phyloP scores from a whole-genome alignment of 768 basidiomycete genomes.

The Fistulinella prunicolor region DNA sequence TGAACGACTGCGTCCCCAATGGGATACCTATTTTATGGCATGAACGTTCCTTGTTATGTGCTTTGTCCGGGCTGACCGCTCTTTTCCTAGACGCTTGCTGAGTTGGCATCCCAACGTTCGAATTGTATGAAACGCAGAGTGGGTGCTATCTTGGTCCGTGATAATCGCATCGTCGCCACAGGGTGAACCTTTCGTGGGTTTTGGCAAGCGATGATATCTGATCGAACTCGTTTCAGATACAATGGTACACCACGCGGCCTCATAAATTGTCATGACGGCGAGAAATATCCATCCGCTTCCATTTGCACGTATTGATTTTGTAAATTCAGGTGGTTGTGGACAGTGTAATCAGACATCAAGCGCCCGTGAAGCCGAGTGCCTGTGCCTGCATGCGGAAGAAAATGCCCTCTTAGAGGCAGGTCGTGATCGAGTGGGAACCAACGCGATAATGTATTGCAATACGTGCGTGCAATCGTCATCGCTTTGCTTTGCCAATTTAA shows the following conservation, averaged over 20 bases:
- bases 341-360: slow-evolving; percentile 64
- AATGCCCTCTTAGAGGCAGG: slow-evolving; percentile 96
- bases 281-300: not conserved
- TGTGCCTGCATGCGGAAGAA: slow-evolving; percentile 97
- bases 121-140: slow-evolving; percentile 98
- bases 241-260: slow-evolving; percentile 95
- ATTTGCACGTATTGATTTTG: slow-evolving; percentile 44
- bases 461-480: slow-evolving; percentile 57
- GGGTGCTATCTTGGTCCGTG: slow-evolving; percentile 88
- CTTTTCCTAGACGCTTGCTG: slow-evolving; percentile 69
- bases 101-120: slow-evolving; percentile 82
- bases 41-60: slow-evolving; percentile 11
- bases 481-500: slow-evolving; percentile 1
- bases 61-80: slow-evolving; percentile 3
- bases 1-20: slow-evolving; percentile 79
- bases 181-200: slow-evolving; percentile 46
- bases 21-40: slow-evolving; percentile 99
- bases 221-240: slow-evolving; percentile 53
- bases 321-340: slow-evolving; percentile 81
- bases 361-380: slow-evolving; percentile 64
- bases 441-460: slow-evolving; percentile 94
- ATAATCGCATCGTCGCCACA: slow-evolving; percentile 74
- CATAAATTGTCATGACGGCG: slow-evolving; percentile 66
- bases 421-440: slow-evolving; percentile 77
- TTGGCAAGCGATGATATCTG: not conserved